A percentile compares a stretch with the other conserved stretches of the same genome.
Conservation (phyloP, 306 rosid species). For the Luffa acutangula region DNA sequence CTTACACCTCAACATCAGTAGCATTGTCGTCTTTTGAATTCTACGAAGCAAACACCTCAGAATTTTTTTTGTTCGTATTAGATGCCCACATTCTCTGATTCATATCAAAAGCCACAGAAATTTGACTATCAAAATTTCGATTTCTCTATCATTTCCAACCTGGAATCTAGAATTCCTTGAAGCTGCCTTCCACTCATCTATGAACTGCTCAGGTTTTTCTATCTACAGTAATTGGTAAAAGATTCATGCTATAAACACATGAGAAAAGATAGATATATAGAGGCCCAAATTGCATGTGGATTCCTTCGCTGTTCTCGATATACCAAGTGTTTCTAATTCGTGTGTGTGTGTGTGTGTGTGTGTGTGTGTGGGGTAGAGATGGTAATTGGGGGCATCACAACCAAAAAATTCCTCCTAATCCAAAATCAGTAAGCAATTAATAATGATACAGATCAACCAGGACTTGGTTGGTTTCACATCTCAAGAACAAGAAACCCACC, state of each 20-base stretch:
- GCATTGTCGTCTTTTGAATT: neutral
- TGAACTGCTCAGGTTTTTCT: neutral
- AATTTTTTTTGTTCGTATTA: too few relatives aligned
- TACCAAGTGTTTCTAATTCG: neutral
- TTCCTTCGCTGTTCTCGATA: neutral
- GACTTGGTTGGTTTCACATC: neutral
- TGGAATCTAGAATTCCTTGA: neutral
- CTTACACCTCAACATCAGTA: neutral
- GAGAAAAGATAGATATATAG: neutral
- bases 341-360: too few relatives aligned
- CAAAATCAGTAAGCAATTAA: neutral
- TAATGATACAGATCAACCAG: neutral
- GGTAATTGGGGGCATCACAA: neutral
- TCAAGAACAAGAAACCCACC: constrained; percentile 36
- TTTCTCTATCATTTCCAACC: neutral
- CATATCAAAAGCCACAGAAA: neutral
- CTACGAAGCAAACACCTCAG: neutral
- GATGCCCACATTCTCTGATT: neutral
- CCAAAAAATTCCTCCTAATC: neutral
- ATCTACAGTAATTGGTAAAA: neutral
- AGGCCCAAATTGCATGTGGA: neutral
- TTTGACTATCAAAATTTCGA: neutral
- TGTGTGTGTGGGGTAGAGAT: too few relatives aligned
- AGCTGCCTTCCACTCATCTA: neutral
- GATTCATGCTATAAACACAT: neutral